Percentiles rank a stretch among this genome's conserved stretches.
Evolutionary conservation across 768 basidiomycete genomes (phyloP).

Genomic region (Mycena epipterygia): DNA sequence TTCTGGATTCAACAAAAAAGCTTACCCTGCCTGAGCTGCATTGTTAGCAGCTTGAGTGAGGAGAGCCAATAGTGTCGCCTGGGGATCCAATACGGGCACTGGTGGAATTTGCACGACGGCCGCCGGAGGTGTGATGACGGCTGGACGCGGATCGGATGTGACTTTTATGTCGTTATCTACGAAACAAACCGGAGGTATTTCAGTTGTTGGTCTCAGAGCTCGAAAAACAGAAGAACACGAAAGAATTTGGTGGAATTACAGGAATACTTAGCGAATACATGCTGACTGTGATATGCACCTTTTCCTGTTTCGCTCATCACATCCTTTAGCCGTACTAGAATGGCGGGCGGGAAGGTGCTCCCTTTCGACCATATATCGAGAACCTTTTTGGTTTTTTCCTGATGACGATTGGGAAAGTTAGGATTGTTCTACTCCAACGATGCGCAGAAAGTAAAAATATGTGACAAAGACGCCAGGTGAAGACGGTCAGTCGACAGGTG

Average conservation of each 20-base stretch:
- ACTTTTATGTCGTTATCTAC: conserved; percentile 69
- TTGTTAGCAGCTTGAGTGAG: conserved; percentile 75
- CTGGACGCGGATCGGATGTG: conserved; percentile 55
- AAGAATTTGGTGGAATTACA: conserved; percentile 75
- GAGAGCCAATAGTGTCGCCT: conserved; percentile 77
- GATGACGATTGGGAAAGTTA: conserved; percentile 53
- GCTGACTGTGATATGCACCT: conserved; percentile 86
- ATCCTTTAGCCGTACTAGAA: conserved; percentile 80
- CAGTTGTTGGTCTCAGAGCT: conserved; percentile 75
- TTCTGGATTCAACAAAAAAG: conserved; percentile 13
- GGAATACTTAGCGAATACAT: conserved; percentile 88
- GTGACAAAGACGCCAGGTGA: conserved; percentile 35
- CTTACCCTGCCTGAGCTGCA: conserved; percentile 55
- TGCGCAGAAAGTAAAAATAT: conserved; percentile 46
- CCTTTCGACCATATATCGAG: conserved; percentile 98
- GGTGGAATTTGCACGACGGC: conserved; percentile 43
- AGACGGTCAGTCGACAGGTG: background rate
- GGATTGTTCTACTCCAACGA: conserved; percentile 51
- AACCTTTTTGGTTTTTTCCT: conserved; percentile 98
- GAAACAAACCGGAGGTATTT: conserved; percentile 73
- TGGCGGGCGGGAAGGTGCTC: conserved; percentile 86
- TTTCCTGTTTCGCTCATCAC: conserved; percentile 79
- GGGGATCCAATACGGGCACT: conserved; percentile 59
- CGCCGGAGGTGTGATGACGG: conserved; percentile 38
- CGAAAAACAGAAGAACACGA: conserved; percentile 53